Conservation (phyloP, 1,284 basidiomycete genomes). For the Marasmius fiardii region DNA sequence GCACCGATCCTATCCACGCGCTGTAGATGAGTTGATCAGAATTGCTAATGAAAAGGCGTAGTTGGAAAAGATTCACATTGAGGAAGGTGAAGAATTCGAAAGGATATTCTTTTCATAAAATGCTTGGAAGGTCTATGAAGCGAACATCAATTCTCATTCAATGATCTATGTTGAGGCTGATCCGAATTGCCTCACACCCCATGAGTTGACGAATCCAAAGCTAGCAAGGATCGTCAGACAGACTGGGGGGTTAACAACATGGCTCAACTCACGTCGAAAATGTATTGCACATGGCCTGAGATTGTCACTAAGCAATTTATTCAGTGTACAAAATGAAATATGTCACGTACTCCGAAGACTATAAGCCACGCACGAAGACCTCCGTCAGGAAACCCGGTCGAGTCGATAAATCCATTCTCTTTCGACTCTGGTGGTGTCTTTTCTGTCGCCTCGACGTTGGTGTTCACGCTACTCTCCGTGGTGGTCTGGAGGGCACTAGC, state of each 20-base stretch:
- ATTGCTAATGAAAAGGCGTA: constrained; percentile 14
- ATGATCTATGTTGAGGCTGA: not conserved
- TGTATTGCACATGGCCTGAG: constrained; percentile 9
- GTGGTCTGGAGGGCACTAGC: too few relatives aligned
- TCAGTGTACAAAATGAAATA: not conserved
- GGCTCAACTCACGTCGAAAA: constrained; percentile 7
- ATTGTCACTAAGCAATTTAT: not conserved
- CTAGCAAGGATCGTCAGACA: constrained; percentile 1
- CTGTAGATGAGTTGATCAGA: constrained; percentile 19
- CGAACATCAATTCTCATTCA: not conserved
- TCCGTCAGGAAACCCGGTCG: constrained; percentile 13
- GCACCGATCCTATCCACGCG: constrained; percentile 55
- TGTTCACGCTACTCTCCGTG: too few relatives aligned
- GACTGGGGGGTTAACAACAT: not conserved
- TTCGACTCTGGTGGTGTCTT: not conserved
- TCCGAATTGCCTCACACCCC: constrained; percentile 12
- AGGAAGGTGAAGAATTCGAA: constrained; percentile 32
- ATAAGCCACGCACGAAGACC: constrained; percentile 12
- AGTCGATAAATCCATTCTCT: not conserved
- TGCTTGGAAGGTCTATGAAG: constrained; percentile 39
- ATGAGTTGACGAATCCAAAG: constrained; percentile 15
- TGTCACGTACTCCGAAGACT: constrained; percentile 8
- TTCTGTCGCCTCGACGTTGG: not conserved
- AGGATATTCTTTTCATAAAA: constrained; percentile 38
- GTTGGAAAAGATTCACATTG: constrained; percentile 30